phyloP scores from a whole-genome alignment of 306 rosid genomes.

The Aeschynomene evenia region DNA sequence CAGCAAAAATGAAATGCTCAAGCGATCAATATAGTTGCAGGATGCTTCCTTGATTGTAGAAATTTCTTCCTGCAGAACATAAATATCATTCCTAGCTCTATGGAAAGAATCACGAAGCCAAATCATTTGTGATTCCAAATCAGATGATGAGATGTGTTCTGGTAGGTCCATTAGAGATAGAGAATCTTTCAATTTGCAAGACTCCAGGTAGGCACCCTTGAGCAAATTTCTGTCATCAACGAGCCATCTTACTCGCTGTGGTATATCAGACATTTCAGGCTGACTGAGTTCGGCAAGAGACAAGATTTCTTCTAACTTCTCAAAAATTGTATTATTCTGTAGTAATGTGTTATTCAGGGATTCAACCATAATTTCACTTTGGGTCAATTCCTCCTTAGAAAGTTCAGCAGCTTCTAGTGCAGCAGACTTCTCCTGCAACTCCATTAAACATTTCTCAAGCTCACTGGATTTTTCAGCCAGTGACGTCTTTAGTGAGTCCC shows the following conservation, averaged over 20 bases:
- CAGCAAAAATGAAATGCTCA: conserved; percentile 57
- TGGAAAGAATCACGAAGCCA: conserved; percentile 71
- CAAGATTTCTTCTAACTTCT: conserved; percentile 60
- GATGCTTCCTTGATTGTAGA: conserved; percentile 60
- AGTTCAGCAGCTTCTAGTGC: conserved; percentile 77
- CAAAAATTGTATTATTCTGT: conserved; percentile 49
- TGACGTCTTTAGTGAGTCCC: conserved; percentile 70
- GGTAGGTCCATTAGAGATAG: conserved; percentile 59
- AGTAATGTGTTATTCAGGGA: conserved; percentile 60
- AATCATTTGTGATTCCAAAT: conserved; percentile 62
- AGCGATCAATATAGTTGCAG: conserved; percentile 44
- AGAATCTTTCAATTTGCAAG: conserved; percentile 55
- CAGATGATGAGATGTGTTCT: conserved; percentile 61
- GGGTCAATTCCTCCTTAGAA: conserved; percentile 56
- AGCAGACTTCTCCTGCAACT: conserved; percentile 72
- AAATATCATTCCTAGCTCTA: conserved; percentile 47
- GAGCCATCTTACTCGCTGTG: conserved; percentile 74
- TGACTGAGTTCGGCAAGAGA: conserved; percentile 52
- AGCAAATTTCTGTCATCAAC: conserved; percentile 61
- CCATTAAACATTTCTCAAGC: conserved; percentile 63
- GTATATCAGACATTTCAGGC: conserved; percentile 48
- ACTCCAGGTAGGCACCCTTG: conserved; percentile 55
- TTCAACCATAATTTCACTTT: conserved; percentile 54
- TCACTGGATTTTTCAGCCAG: conserved; percentile 64
- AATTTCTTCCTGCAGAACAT: conserved; percentile 55